A percentile compares a stretch with the other conserved stretches of the same genome.
Conservation (phyloP, 495 filamentous ascomycete species). For the Penicillium egyptiacum region DNA sequence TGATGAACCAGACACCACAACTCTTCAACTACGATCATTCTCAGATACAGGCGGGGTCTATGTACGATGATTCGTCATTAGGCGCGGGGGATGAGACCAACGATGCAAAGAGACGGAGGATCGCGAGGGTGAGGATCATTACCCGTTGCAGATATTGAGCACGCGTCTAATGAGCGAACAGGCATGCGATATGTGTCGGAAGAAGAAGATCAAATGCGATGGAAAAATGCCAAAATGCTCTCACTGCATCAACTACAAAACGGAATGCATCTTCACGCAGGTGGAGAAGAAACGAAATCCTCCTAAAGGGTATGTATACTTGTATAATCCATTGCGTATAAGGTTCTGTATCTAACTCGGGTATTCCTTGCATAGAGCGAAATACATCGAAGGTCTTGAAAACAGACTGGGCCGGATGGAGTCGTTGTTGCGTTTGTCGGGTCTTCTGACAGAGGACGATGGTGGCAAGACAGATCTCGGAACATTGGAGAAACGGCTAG, state of each 20-base stretch:
- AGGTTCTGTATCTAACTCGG: slow-evolving; percentile 14
- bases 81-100: slow-evolving; percentile 61
- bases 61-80: slow-evolving; percentile 57
- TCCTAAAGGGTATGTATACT: slow-evolving; percentile 77
- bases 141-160: background rate
- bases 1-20: slow-evolving; percentile 64
- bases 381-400: slow-evolving; percentile 97
- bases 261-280: slow-evolving; percentile 94
- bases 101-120: slow-evolving; percentile 86
- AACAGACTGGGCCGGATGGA: slow-evolving; percentile 95
- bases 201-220: slow-evolving; percentile 99
- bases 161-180: slow-evolving; percentile 30
- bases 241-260: slow-evolving; percentile 98
- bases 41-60: slow-evolving; percentile 56
- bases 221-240: slow-evolving; percentile 93
- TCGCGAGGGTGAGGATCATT: slow-evolving; percentile 67
- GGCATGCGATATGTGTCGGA: slow-evolving; percentile 99
- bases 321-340: slow-evolving; percentile 17
- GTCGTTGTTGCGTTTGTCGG: slow-evolving; percentile 79
- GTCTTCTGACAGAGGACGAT: slow-evolving; percentile 83
- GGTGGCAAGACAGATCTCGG: slow-evolving; percentile 86
- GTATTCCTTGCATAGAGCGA: slow-evolving; percentile 58
- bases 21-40: slow-evolving; percentile 71
- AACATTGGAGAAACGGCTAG: slow-evolving; percentile 78
- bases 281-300: slow-evolving; percentile 98